phyloP scores from a whole-genome alignment of 129 eudicot genomes.

The Centella asiatica region DNA sequence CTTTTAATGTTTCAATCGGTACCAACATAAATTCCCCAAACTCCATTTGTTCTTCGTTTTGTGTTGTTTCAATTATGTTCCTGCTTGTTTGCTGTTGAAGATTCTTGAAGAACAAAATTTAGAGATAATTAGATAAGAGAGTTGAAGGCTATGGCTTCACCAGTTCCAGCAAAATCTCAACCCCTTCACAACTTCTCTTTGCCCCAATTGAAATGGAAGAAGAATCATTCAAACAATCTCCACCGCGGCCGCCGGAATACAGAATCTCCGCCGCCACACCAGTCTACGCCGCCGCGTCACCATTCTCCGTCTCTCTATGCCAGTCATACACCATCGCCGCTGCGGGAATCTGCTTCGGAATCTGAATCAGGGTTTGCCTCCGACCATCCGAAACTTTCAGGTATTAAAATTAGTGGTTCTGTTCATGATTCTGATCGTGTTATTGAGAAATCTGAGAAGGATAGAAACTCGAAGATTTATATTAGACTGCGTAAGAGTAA shows the following conservation, averaged over 20 bases:
- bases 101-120: too few relatives aligned
- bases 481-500: constrained; percentile 29
- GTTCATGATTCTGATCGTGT: constrained; percentile 1
- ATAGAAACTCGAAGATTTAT: constrained; percentile 30
- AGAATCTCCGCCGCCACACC: constrained; percentile 41
- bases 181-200: constrained; percentile 71
- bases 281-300: constrained; percentile 25
- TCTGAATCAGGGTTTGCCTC: background rate
- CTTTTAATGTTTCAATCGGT: too few relatives aligned
- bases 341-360: constrained; percentile 3
- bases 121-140: too few relatives aligned
- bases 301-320: constrained; percentile 19
- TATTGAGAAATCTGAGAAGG: constrained; percentile 2
- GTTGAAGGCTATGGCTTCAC: constrained; percentile 24
- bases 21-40: too few relatives aligned
- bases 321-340: constrained; percentile 9
- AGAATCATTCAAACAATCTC: constrained; percentile 25
- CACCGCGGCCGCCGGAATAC: too few relatives aligned
- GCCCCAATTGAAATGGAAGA: constrained; percentile 63
- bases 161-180: constrained; percentile 55
- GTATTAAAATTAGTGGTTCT: too few relatives aligned
- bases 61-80: too few relatives aligned
- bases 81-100: too few relatives aligned
- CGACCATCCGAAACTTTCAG: constrained; percentile 5
- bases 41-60: too few relatives aligned